These are phyloP conservation scores for Ophiocordyceps camponoti-leonardi DNA, from an alignment of 2,329 filamentous ascomycete species.

Conservation along the genomic window DNA sequence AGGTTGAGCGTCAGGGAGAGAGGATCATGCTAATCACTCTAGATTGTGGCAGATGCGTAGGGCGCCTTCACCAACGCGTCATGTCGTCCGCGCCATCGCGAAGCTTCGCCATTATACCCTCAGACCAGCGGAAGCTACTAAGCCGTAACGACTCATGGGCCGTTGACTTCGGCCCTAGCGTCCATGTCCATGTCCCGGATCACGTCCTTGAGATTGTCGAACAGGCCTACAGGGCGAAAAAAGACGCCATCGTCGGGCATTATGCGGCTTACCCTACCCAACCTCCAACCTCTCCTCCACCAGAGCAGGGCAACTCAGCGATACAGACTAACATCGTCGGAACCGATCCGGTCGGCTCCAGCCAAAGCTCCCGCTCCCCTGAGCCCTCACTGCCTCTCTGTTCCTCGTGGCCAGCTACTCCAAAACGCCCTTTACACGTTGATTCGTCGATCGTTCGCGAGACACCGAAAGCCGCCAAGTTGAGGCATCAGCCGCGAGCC, in stretches of 20 bases:
- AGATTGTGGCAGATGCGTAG: not conserved
- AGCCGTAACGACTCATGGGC: slow-evolving; percentile 19
- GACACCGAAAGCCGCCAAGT: slow-evolving; percentile 7
- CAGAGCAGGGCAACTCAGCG: not conserved
- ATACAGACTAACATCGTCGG: not conserved
- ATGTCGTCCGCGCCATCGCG: slow-evolving; percentile 12
- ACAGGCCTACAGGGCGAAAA: slow-evolving; percentile 5
- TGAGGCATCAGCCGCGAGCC: slow-evolving; percentile 2
- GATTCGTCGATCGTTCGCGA: slow-evolving; percentile 9
- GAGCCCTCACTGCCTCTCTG: not conserved
- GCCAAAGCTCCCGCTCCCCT: not conserved
- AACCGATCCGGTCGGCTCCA: not conserved
- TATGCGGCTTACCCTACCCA: not conserved
- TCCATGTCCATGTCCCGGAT: slow-evolving; percentile 16
- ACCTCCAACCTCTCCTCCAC: not conserved
- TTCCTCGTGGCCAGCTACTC: not conserved
- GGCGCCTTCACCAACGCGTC: not conserved
- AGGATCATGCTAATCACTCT: not conserved
- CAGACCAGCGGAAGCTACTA: slow-evolving; percentile 20
- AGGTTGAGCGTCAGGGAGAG: not conserved
- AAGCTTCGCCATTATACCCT: slow-evolving; percentile 15
- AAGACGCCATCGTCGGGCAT: not conserved
- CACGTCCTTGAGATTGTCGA: slow-evolving; percentile 16
- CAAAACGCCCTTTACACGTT: slow-evolving; percentile 1
- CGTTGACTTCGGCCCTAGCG: slow-evolving; percentile 7